phyloP scores from a whole-genome alignment of 805 yeast species.

The Lipomyces orientalis region DNA sequence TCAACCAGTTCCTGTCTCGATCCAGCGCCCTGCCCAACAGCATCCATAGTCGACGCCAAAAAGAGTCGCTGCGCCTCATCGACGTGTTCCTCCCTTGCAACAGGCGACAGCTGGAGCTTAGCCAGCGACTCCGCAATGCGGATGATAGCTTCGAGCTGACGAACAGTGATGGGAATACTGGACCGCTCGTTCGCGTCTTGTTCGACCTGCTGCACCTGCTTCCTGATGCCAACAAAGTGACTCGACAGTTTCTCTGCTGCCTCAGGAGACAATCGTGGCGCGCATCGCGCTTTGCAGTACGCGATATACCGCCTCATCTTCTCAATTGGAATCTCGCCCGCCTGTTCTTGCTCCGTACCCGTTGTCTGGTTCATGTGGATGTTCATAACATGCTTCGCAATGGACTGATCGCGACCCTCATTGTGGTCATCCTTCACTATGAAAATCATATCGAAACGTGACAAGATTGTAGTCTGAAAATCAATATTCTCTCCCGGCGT shows the following conservation, averaged over 20 bases:
- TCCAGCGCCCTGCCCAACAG: constrained; percentile 72
- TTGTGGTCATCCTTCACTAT: constrained; percentile 96
- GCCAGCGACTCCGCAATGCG: constrained; percentile 96
- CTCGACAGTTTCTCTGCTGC: constrained; percentile 91
- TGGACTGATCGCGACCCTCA: constrained; percentile 74
- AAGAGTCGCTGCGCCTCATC: constrained; percentile 94
- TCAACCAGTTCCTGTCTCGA: constrained; percentile 52
- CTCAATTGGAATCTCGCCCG: constrained; percentile 84
- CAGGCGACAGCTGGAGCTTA: constrained; percentile 77
- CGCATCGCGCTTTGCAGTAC: constrained; percentile 82
- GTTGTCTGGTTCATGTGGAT: constrained; percentile 82
- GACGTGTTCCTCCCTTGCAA: constrained; percentile 87
- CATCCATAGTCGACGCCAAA: constrained; percentile 97
- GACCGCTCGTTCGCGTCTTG: constrained; percentile 83
- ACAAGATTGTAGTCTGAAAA: constrained; percentile 93
- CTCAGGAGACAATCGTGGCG: constrained; percentile 86
- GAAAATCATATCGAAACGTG: constrained; percentile 98
- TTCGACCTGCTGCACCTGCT: constrained; percentile 80
- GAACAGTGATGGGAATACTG: constrained; percentile 93
- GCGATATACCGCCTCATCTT: constrained; percentile 91
- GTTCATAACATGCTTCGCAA: constrained; percentile 94
- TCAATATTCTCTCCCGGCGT: constrained; percentile 98
- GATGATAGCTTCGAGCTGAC: constrained; percentile 96
- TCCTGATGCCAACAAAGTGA: constrained; percentile 89
- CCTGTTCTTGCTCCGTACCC: constrained; percentile 55